These are phyloP conservation scores for Penicillium bovifimosum DNA, from an alignment of 495 filamentous ascomycete species.

Conservation along the genomic window DNA sequence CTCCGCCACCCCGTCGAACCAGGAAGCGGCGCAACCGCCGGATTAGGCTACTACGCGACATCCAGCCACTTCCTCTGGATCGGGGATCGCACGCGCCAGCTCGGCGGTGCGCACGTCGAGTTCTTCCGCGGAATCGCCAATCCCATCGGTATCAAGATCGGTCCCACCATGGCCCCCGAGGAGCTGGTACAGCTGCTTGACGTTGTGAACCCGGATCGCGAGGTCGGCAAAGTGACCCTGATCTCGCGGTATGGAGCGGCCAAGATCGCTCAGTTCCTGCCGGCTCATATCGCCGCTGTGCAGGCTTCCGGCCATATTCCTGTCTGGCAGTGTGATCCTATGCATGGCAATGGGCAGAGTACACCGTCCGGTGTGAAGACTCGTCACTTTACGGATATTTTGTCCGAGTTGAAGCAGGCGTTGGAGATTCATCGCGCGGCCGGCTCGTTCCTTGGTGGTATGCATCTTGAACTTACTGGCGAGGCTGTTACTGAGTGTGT, in stretches of 20 bases:
- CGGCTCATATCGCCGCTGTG: slow-evolving; percentile 80
- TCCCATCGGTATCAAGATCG: slow-evolving; percentile 93
- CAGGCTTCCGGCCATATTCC: slow-evolving; percentile 66
- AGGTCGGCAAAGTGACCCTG: slow-evolving; percentile 87
- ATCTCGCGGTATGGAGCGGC: slow-evolving; percentile 89
- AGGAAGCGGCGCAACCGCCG: slow-evolving; percentile 8
- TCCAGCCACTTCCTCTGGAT: slow-evolving; percentile 99
- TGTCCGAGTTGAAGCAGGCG: slow-evolving; percentile 74
- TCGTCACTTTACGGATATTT: slow-evolving; percentile 76
- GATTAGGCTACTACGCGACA: slow-evolving; percentile 68
- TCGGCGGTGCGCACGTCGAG: slow-evolving; percentile 89
- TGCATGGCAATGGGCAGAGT: slow-evolving; percentile 74
- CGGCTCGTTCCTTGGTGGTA: slow-evolving; percentile 80
- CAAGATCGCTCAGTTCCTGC: slow-evolving; percentile 65
- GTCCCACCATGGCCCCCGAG: slow-evolving; percentile 66
- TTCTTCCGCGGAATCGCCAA: slow-evolving; percentile 96
- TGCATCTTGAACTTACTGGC: slow-evolving; percentile 91
- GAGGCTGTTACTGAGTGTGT: slow-evolving; percentile 96
- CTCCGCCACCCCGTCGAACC: slow-evolving; percentile 50
- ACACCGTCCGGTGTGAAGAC: slow-evolving; percentile 77
- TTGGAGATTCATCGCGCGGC: slow-evolving; percentile 77
- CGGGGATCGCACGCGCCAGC: slow-evolving; percentile 88
- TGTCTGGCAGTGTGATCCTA: slow-evolving; percentile 97
- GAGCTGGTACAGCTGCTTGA: slow-evolving; percentile 75
- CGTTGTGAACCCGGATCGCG: slow-evolving; percentile 73